phyloP scores from a whole-genome alignment of 2,329 filamentous ascomycete species.

The Sporothrix humicola region DNA sequence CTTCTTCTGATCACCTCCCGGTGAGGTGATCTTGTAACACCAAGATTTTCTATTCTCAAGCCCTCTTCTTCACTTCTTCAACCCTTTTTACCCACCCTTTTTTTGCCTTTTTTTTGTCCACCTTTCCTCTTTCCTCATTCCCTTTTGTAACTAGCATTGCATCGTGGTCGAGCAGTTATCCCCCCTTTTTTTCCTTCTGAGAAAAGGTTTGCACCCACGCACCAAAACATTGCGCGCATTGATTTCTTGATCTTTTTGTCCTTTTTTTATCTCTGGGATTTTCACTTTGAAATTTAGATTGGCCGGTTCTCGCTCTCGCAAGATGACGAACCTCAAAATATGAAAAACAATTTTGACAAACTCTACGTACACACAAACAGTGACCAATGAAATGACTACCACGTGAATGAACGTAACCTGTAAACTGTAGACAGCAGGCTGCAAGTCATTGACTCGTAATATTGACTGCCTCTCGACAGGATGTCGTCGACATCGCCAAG shows the following conservation, averaged over 20 bases:
- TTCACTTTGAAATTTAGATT: constrained; percentile 11
- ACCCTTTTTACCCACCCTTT: not conserved
- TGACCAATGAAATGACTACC: not conserved
- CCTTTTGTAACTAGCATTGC: not conserved
- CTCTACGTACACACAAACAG: not conserved
- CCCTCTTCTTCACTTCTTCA: not conserved
- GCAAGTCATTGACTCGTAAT: not conserved
- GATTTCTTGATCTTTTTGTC: not conserved
- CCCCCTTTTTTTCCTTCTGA: not conserved
- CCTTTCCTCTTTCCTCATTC: not conserved
- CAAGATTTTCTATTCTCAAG: not conserved
- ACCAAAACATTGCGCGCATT: not conserved
- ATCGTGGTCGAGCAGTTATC: constrained; percentile 25
- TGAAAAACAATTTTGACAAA: constrained; percentile 26
- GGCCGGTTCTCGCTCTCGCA: not conserved
- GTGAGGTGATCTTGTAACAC: constrained; percentile 13
- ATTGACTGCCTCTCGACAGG: not conserved
- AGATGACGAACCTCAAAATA: not conserved
- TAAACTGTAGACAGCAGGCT: not conserved
- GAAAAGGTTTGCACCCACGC: constrained; percentile 11
- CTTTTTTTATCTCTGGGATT: not conserved
- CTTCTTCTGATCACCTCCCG: constrained; percentile 7
- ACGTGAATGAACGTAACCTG: too few relatives aligned
- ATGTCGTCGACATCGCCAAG: not conserved
- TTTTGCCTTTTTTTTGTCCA: not conserved